Evolutionary conservation across 208 protist species (phyloP).

Genomic region (Wallacemonas sp.): DNA sequence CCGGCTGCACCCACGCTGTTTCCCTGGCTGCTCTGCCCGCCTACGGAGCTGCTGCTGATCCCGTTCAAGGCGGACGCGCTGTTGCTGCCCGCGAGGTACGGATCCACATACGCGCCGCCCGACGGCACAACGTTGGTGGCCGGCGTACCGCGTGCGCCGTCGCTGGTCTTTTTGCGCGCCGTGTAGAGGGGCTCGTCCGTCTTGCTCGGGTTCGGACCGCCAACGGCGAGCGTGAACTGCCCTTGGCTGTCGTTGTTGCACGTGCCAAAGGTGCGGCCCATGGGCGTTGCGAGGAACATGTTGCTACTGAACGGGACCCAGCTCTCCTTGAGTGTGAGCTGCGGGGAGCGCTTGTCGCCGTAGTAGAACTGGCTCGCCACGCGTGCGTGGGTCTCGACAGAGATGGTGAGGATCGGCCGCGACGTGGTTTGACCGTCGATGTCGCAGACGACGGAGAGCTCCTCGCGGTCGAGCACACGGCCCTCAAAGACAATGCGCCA

Average conservation of each 20-base stretch:
- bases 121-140: constrained; percentile 9
- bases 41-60: background rate
- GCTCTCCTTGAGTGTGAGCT: constrained; percentile 68
- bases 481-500: constrained; percentile 66
- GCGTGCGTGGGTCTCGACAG: constrained; percentile 41
- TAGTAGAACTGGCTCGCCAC: constrained; percentile 62
- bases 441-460: constrained; percentile 40
- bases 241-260: constrained; percentile 35
- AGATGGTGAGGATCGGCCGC: constrained; percentile 25
- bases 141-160: background rate
- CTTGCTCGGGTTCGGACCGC: constrained; percentile 9
- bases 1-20: background rate
- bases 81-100: constrained; percentile 6
- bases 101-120: constrained; percentile 1
- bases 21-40: background rate
- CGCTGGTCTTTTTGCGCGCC: constrained; percentile 18
- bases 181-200: constrained; percentile 31
- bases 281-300: constrained; percentile 53
- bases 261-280: constrained; percentile 56
- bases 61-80: constrained; percentile 1
- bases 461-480: constrained; percentile 49
- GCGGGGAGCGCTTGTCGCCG: constrained; percentile 50
- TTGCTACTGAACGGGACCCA: constrained; percentile 71
- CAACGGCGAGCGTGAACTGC: constrained; percentile 33
- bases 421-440: constrained; percentile 5